A percentile compares a stretch with the other conserved stretches of the same genome.
These are phyloP conservation scores for Peribolospora kevripleyi DNA, from an alignment of 768 basidiomycete species.

Conservation along the genomic window DNA sequence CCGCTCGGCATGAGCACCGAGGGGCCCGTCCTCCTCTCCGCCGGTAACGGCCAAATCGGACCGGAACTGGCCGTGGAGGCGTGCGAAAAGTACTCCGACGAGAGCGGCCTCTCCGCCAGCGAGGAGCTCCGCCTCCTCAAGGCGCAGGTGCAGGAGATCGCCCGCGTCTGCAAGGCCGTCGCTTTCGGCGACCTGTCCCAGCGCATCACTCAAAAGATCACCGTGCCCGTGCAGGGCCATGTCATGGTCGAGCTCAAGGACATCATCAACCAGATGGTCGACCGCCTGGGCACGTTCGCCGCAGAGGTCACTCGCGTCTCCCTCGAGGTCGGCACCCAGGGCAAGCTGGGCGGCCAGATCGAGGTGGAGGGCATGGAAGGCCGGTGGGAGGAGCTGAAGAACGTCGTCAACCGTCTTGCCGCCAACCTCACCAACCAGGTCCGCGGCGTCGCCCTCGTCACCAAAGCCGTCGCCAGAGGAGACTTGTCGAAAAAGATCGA, in stretches of 20 bases:
- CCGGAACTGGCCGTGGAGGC: conserved; percentile 3
- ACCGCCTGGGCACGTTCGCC: conserved; percentile 58
- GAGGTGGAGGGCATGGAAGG: conserved; percentile 24
- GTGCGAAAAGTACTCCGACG: conserved; percentile 2
- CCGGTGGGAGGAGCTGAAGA: conserved; percentile 20
- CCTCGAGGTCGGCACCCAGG: conserved; percentile 26
- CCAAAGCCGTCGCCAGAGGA: conserved; percentile 13
- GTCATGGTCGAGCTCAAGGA: conserved; percentile 63
- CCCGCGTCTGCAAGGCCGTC: conserved; percentile 56
- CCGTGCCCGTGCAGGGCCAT: conserved; percentile 49
- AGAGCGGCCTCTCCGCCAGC: not conserved
- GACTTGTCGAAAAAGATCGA: conserved; percentile 38
- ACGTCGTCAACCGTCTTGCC: conserved; percentile 14
- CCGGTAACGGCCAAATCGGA: too few relatives aligned
- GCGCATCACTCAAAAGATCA: conserved; percentile 39
- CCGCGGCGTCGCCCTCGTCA: conserved; percentile 5
- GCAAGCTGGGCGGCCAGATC: conserved; percentile 36
- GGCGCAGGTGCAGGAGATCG: conserved; percentile 62
- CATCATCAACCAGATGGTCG: conserved; percentile 43
- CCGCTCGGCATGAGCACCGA: too few relatives aligned
- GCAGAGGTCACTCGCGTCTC: conserved; percentile 45
- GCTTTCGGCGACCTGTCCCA: conserved; percentile 37
- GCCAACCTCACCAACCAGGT: conserved; percentile 16
- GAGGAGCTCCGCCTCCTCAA: conserved; percentile 56
- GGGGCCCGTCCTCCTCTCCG: too few relatives aligned